These are phyloP conservation scores for Chalara sp. DNA, from an alignment of 2,329 filamentous ascomycete genomes.

Conservation along the genomic window DNA sequence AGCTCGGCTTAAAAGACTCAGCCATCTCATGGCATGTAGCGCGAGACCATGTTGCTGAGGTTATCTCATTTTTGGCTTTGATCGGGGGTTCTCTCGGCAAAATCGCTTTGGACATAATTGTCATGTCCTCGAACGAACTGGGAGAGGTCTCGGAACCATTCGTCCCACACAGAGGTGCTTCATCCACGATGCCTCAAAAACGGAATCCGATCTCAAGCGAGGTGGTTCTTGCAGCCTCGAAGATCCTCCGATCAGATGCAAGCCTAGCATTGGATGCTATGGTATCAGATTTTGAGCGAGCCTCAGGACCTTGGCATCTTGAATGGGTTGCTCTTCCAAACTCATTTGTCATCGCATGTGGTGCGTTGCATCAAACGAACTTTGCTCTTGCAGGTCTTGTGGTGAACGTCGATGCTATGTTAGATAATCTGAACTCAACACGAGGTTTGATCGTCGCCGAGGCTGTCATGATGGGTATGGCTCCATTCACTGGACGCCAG, in stretches of 20 bases:
- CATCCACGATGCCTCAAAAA: slow-evolving; percentile 53
- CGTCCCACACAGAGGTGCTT: slow-evolving; percentile 45
- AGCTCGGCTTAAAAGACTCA: slow-evolving; percentile 41
- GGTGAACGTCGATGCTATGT: slow-evolving; percentile 43
- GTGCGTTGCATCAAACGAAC: slow-evolving; percentile 45
- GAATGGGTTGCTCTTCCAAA: slow-evolving; percentile 51
- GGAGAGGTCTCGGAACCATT: slow-evolving; percentile 49
- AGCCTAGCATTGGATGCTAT: slow-evolving; percentile 47
- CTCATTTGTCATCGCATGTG: slow-evolving; percentile 45
- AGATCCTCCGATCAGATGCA: slow-evolving; percentile 45
- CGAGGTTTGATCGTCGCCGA: slow-evolving; percentile 48
- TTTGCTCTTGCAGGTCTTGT: slow-evolving; percentile 45
- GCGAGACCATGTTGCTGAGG: slow-evolving; percentile 46
- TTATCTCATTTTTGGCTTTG: slow-evolving; percentile 45
- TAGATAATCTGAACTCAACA: slow-evolving; percentile 42
- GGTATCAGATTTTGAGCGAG: slow-evolving; percentile 51
- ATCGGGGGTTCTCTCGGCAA: slow-evolving; percentile 48
- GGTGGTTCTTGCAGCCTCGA: slow-evolving; percentile 47
- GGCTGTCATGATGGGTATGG: slow-evolving; percentile 55
- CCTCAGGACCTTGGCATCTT: slow-evolving; percentile 51
- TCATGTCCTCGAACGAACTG: slow-evolving; percentile 51
- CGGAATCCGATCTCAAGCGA: slow-evolving; percentile 52
- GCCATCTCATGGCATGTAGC: slow-evolving; percentile 52
- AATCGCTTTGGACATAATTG: slow-evolving; percentile 47
- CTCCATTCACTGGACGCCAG: slow-evolving; percentile 43